Percentiles rank a stretch among this genome's conserved stretches.
Evolutionary conservation across 2,329 filamentous ascomycete genomes (phyloP).

Genomic region (Trichophaea hybrida): DNA sequence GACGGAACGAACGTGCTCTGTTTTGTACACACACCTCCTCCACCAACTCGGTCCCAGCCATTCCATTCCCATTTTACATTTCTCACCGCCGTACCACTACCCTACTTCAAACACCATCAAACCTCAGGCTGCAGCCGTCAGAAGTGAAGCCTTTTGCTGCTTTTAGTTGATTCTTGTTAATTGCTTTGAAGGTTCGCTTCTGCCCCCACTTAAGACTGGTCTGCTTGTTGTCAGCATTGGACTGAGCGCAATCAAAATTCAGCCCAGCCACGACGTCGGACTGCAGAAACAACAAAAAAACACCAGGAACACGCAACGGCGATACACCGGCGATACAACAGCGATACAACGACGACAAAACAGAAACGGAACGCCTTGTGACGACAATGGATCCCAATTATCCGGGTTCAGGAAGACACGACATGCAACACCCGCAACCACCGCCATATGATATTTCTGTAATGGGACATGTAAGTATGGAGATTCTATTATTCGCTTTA

Average conservation of each 20-base stretch:
- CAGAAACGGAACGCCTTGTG: neutral
- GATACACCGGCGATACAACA: neutral
- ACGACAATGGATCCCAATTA: slow-evolving; percentile 6
- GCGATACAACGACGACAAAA: neutral
- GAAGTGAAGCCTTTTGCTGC: too few relatives aligned
- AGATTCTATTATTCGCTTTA: slow-evolving; percentile 3
- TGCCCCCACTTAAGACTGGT: neutral
- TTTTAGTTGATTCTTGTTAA: too few relatives aligned
- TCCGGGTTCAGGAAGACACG: slow-evolving; percentile 4
- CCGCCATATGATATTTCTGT: slow-evolving; percentile 24
- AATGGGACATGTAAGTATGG: slow-evolving; percentile 22
- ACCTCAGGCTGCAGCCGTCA: neutral
- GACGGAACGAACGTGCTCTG: neutral
- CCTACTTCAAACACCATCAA: neutral
- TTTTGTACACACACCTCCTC: neutral
- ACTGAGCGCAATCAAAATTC: slow-evolving; percentile 1
- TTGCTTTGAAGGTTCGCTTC: neutral
- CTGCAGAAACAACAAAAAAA: neutral
- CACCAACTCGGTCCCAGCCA: neutral
- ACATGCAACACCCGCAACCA: slow-evolving; percentile 15
- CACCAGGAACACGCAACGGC: neutral
- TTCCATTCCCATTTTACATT: neutral
- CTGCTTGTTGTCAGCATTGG: neutral
- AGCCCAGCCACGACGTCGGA: slow-evolving; percentile 2
- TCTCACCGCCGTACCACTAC: neutral